phyloP scores from a whole-genome alignment of 371 early-diverging fungal species.

The Vairimorpha ceranae region DNA sequence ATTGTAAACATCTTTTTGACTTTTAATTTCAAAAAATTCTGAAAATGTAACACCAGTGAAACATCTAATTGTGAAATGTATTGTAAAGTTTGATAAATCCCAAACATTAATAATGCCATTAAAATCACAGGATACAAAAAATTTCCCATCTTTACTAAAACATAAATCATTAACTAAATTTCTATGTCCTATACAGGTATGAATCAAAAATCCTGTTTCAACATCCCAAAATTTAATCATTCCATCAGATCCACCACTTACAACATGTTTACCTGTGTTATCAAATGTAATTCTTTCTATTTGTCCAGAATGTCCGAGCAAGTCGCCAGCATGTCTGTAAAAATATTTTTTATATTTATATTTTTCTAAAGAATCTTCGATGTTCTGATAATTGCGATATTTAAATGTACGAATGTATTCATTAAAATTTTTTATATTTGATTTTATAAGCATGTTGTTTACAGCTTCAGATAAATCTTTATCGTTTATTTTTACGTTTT shows the following conservation, averaged over 20 bases:
- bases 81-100: slow-evolving; percentile 28
- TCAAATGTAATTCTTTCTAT: slow-evolving; percentile 57
- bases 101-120: slow-evolving; percentile 53
- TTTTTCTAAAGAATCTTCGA: background rate
- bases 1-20: slow-evolving; percentile 16
- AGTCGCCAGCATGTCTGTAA: slow-evolving; percentile 17
- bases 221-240: slow-evolving; percentile 61
- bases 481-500: background rate
- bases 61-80: slow-evolving; percentile 10
- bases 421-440: slow-evolving; percentile 29
- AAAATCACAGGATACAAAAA: slow-evolving; percentile 56
- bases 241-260: slow-evolving; percentile 61
- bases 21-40: slow-evolving; percentile 53
- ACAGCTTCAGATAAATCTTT: slow-evolving; percentile 24
- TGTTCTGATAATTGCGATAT: background rate
- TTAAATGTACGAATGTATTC: slow-evolving; percentile 30
- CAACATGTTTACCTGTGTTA: slow-evolving; percentile 51
- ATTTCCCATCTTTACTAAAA: slow-evolving; percentile 47
- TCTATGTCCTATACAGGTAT: slow-evolving; percentile 52
- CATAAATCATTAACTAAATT: slow-evolving; percentile 56
- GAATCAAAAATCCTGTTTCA: slow-evolving; percentile 37
- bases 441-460: slow-evolving; percentile 8
- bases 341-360: background rate
- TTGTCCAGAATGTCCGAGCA: slow-evolving; percentile 58
- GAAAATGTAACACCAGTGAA: slow-evolving; percentile 50